Base-by-base conservation (phyloP, 352 stramenopile species). In the Globisporangium orthogonon region DNA sequence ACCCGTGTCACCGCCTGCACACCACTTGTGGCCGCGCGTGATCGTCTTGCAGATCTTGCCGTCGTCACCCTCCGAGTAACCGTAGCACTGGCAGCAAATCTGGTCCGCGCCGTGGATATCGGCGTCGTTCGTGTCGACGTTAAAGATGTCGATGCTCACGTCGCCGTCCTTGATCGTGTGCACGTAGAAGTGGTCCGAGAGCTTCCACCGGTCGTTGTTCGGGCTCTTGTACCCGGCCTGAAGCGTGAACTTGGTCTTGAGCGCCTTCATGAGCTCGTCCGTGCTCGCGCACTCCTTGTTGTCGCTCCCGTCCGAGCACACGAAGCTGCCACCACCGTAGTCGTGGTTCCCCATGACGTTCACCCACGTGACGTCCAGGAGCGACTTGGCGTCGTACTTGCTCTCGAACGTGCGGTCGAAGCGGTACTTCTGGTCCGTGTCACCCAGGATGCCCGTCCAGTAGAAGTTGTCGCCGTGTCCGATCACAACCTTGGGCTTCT, bases 51-150 rank as follows among this genome's bases (percentile, higher is more conserved):
- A 91, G 1, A 15, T 31, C 45, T 58, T 66, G 28, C 66, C 64
- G 61, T 82, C 67, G 29, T 73, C 67, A 7, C 75, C 77, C 40
- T 75, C 52, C 30, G 69, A 60, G 60, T 91, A 94, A 15, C 79
- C 83, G 60, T 89, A 94, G 70, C 83, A 94, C 60, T 94, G 83
- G 57, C 83, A 94, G 50, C 83, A 94, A 15, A 88, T 82, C 48
- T 93, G 76, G 49, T 82, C 74, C 28, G 74, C 77, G 33, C 72
- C 78, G 65, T 91, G 81, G 50, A 54, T 69, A 2, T 73, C 63
- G 10, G 69, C 70, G 56, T 76, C 62, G 62, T 78, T 83, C 52
- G 65, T 83, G 53, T 83, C 73, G 15, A 83, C 45, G 55, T 80
- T 83, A 62, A 76, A 83, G 18, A 83, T 69, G 37, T 83, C 73